Base-by-base conservation (phyloP, 1,284 basidiomycete genomes). In the Peniophora sp. region DNA sequence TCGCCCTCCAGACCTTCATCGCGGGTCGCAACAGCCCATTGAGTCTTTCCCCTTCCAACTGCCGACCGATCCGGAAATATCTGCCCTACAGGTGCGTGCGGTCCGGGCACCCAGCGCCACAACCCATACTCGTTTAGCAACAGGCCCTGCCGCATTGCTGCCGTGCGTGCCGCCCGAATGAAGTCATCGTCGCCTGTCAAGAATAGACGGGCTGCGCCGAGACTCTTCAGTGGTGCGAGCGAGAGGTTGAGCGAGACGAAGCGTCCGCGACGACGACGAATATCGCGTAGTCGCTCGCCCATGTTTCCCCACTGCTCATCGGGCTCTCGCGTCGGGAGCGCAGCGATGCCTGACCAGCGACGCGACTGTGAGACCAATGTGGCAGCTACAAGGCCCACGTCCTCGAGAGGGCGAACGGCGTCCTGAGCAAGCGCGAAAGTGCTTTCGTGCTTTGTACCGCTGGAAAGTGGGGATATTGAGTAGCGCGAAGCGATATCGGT, bases 61-160 rank as follows among this genome's bases (percentile, higher is more conserved):
- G 27, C 27, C 5, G 27, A 12, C 27, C 27, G 5, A 36, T 27
- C 17, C 35, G 45, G 6, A n/a, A 25, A 9, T 22, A 32, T 11
- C 50, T 34, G 44, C 39, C 44, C 24, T 5, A 16, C 8, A 5
- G 38, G 19, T 5, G 38, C 38, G 38, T n/a, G n/a, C 19, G 44
- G 48, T 1, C 49, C 45, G 16, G 50, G 35, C 14, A 54, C 44
- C 55, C 53, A 56, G 12, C 56, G 58, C 64, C 64, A 66, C 14
- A 66, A 56, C n/a, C 64, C 64, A 44, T 55, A 65, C 46, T 66
- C 64, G 47, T 65, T 61, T 5, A 66, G 54, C 38, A 58, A 55
- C 48, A 65, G 53, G 11, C 57, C 58, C 19, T 52, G 51, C 35
- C 52, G 50, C 5, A 17, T 47, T 1, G 64, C 64, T 10, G 49